A percentile compares a stretch with the other conserved stretches of the same genome.
Evolutionary conservation across 2,329 filamentous ascomycete genomes (phyloP).

Genomic region (Exophiala sp.): DNA sequence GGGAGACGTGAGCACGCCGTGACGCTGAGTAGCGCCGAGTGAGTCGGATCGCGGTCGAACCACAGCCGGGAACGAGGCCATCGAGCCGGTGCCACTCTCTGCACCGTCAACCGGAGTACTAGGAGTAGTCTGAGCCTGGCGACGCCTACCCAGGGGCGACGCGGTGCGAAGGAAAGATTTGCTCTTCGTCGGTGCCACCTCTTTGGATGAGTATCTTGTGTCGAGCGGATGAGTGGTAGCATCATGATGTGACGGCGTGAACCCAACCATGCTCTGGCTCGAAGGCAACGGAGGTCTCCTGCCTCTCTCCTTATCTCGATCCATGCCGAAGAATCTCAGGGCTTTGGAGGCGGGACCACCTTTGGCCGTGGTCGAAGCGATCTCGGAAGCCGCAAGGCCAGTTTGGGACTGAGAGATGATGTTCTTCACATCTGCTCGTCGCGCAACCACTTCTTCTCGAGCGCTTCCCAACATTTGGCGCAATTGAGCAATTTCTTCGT

Average conservation of each 20-base stretch:
- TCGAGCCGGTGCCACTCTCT: slow-evolving; percentile 1
- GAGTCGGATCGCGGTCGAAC: slow-evolving; percentile 13
- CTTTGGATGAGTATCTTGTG: slow-evolving; percentile 16
- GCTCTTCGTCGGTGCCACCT: slow-evolving; percentile 7
- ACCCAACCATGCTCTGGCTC: slow-evolving; percentile 18
- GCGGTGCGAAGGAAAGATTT: background rate
- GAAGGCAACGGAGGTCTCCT: slow-evolving; percentile 7
- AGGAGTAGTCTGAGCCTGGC: slow-evolving; percentile 3
- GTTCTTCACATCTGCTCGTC: slow-evolving; percentile 22
- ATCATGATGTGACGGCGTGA: slow-evolving; percentile 4
- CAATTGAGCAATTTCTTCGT: slow-evolving; percentile 17
- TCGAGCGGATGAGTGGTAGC: slow-evolving; percentile 1
- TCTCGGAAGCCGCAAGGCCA: slow-evolving; percentile 3
- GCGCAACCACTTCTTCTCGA: slow-evolving; percentile 21
- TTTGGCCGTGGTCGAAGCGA: slow-evolving; percentile 3
- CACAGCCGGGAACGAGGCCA: background rate
- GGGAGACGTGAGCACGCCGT: background rate
- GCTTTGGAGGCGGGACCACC: slow-evolving; percentile 19
- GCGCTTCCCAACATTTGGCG: slow-evolving; percentile 22
- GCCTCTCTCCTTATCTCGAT: slow-evolving; percentile 16
- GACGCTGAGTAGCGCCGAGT: slow-evolving; percentile 11
- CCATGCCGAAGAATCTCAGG: slow-evolving; percentile 22
- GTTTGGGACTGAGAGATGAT: slow-evolving; percentile 14
- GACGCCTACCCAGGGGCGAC: background rate
- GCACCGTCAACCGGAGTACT: slow-evolving; percentile 7